Evolutionary conservation across 495 filamentous ascomycete species (phyloP).

Genomic region (Aspergillus funiculosus): DNA sequence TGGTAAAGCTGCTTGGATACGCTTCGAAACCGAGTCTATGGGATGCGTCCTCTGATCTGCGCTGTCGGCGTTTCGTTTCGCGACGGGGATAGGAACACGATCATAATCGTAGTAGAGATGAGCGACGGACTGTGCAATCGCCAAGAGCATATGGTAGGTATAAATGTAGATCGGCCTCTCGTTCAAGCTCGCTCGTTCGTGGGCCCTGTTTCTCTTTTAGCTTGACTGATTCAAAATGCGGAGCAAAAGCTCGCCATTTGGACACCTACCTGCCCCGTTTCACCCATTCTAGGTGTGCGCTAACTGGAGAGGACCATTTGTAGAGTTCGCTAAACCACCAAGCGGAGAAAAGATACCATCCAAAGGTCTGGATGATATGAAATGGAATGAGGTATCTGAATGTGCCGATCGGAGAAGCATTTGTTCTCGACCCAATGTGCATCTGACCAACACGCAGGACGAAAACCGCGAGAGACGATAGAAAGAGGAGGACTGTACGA

Average conservation of each 20-base stretch:
- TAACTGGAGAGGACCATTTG: conserved; percentile 63
- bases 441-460: conserved; percentile 82
- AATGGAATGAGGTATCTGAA: conserved; percentile 51
- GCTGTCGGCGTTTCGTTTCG: conserved; percentile 29
- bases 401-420: conserved; percentile 58
- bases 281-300: conserved; percentile 64
- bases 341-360: conserved; percentile 71
- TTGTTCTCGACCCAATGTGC: conserved; percentile 64
- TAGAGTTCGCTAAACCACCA: conserved; percentile 79
- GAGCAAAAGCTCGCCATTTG: not conserved
- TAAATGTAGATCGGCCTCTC: conserved; percentile 81
- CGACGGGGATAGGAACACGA: conserved; percentile 52
- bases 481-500: conserved; percentile 65
- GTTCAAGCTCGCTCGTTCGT: conserved; percentile 77
- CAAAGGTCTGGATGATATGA: conserved; percentile 58
- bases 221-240: not conserved
- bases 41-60: conserved; percentile 34
- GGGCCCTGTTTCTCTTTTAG: conserved; percentile 31
- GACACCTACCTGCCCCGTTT: conserved; percentile 55
- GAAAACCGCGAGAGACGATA: conserved; percentile 60
- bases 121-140: conserved; percentile 57
- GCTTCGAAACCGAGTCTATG: conserved; percentile 30
- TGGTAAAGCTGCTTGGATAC: conserved; percentile 26
- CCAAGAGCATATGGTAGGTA: conserved; percentile 60
- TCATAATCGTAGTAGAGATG: conserved; percentile 77